These are phyloP conservation scores for Trifolium pratense DNA, from an alignment of 306 rosid species.

Conservation along the genomic window DNA sequence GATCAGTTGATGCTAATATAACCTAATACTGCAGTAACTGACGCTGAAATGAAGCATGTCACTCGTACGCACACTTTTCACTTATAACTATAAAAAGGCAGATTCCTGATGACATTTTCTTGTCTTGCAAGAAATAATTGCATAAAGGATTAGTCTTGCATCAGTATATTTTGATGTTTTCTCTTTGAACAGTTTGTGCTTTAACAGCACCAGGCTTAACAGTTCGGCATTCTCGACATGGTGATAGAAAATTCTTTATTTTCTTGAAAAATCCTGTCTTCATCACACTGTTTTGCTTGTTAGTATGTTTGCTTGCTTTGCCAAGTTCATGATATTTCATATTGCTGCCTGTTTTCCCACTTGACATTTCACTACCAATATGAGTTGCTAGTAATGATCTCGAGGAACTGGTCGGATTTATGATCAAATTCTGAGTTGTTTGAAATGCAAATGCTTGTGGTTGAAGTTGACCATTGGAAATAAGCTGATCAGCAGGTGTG, in stretches of 20 bases:
- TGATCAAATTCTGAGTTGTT: constrained; percentile 36
- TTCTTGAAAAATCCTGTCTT: constrained; percentile 50
- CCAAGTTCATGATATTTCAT: constrained; percentile 37
- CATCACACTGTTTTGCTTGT: constrained; percentile 33
- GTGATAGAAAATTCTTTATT: constrained; percentile 53
- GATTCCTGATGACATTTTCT: constrained; percentile 39
- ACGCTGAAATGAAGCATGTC: constrained; percentile 30
- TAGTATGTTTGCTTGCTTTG: constrained; percentile 38
- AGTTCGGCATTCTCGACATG: constrained; percentile 57
- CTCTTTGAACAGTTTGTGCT: constrained; percentile 43
- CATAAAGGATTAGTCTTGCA: constrained; percentile 33
- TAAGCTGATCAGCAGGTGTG: constrained; percentile 55
- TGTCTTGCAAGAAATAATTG: constrained; percentile 30
- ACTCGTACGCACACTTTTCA: background rate
- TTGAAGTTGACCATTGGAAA: constrained; percentile 57
- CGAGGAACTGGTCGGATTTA: constrained; percentile 28
- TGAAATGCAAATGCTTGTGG: constrained; percentile 48
- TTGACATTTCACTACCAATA: constrained; percentile 44
- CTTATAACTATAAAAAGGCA: constrained; percentile 8
- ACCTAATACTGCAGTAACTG: constrained; percentile 37
- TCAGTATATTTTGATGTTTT: constrained; percentile 47
- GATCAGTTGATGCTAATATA: constrained; percentile 33
- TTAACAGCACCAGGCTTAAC: constrained; percentile 43
- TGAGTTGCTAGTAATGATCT: constrained; percentile 44
- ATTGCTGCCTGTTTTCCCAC: constrained; percentile 36